phyloP scores from a whole-genome alignment of 805 yeast species.

The Grigorovia transvaalensis region DNA sequence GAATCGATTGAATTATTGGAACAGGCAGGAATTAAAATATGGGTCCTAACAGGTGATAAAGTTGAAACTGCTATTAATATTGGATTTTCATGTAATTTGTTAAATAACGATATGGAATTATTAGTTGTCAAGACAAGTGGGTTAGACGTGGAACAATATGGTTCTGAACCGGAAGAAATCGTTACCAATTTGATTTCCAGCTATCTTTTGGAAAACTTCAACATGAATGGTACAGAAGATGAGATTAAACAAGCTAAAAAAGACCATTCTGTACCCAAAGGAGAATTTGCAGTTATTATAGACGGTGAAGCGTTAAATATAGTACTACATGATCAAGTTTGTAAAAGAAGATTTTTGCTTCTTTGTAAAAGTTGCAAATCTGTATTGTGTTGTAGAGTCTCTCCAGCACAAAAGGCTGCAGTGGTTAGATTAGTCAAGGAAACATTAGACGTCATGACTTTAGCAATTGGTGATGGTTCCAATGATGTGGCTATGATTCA shows the following conservation, averaged over 20 bases:
- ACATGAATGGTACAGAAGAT: slow-evolving; percentile 47
- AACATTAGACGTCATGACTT: slow-evolving; percentile 67
- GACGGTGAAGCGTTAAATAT: slow-evolving; percentile 71
- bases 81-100: slow-evolving; percentile 74
- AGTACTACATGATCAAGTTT: slow-evolving; percentile 37
- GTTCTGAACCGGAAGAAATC: slow-evolving; percentile 31
- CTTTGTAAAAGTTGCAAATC: slow-evolving; percentile 74
- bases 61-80: slow-evolving; percentile 83
- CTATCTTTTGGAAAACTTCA: slow-evolving; percentile 47
- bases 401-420: slow-evolving; percentile 79
- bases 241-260: slow-evolving; percentile 46
- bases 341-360: slow-evolving; percentile 49
- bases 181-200: slow-evolving; percentile 41
- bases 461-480: slow-evolving; percentile 84
- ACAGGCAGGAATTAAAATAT: slow-evolving; percentile 71
- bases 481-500: slow-evolving; percentile 89
- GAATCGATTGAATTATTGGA: slow-evolving; percentile 62
- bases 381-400: slow-evolving; percentile 78
- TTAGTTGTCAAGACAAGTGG: slow-evolving; percentile 44
- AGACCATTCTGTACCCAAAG: slow-evolving; percentile 60
- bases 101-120: slow-evolving; percentile 69
- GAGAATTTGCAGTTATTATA: slow-evolving; percentile 58
- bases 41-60: slow-evolving; percentile 86
- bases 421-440: slow-evolving; percentile 73
- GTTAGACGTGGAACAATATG: slow-evolving; percentile 33